Evolutionary conservation across 192 early-diverging fungal genomes (phyloP), one percentile per base, ranked within the genome.

Genomic region (Umbelopsis sp.): DNA sequence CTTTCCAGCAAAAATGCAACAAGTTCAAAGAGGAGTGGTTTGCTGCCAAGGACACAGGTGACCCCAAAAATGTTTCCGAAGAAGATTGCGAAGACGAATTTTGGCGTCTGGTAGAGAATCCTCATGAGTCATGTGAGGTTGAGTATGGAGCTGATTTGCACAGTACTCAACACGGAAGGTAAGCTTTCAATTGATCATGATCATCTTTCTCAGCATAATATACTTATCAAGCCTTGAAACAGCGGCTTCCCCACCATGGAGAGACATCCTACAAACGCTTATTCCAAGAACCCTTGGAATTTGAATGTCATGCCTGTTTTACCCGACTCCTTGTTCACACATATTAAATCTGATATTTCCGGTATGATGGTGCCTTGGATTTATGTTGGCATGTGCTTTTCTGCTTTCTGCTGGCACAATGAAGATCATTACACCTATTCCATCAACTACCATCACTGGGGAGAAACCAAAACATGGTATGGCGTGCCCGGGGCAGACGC

Each of bases 281-380:
- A 95, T 61, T 74, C 91, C 15, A 76, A 71, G 18, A 86, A 90
- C 74, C 90, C 92, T 12, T 96, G 93, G 90, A 97, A 98, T 73
- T 81, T 98, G 12, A 95, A 92, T 70, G 90, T 93, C 70, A 87
- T 98, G 49, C 92, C 97, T 5, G 82, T 89, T 64, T 81, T 94
- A 22, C 83, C 85, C 12, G 87, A 85, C n/a, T 95, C 93, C 3
- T 85, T 98, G 22, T 93, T 98, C 67, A 85, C 88, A 35, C 86
- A 95, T 74, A 95, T 98, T 71, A 89, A 90, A 55, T 90, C 92
- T 61, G 95, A 97, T 73, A 97, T 98, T 27, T 92, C 94, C 12
- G 97, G 97, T 8, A 97, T 98, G 92, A 97, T 94, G 91, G 87
- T 94, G 2, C 97, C 97, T 16, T 98, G 96, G 96, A 81, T 98